A percentile compares a stretch with the other conserved stretches of the same genome.
Conservation (phyloP, 2,329 filamentous ascomycete species). For the Fusarium setosum region DNA sequence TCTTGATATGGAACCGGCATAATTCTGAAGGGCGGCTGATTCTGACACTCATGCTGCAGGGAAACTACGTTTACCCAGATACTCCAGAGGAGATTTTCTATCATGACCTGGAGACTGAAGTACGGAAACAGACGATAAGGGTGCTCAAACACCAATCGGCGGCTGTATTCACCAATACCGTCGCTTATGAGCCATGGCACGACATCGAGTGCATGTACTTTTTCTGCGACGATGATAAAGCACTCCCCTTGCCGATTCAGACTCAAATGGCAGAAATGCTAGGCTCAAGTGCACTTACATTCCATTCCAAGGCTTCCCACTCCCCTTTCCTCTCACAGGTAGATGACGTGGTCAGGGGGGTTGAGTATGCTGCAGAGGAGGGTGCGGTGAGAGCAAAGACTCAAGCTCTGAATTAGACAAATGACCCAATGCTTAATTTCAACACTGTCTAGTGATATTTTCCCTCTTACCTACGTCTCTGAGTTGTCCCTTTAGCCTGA, state of each 20-base stretch:
- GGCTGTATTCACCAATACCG: conserved; percentile 32
- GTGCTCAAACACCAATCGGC: conserved; percentile 28
- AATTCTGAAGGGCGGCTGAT: not conserved
- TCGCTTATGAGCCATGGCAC: conserved; percentile 43
- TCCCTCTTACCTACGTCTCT: no score
- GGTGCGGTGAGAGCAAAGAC: conserved; percentile 3
- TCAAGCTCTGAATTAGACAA: not conserved
- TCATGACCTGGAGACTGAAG: conserved; percentile 34
- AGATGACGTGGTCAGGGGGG: conserved; percentile 22
- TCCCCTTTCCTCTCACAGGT: conserved; percentile 28
- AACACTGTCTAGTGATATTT: no score
- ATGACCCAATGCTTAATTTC: no score
- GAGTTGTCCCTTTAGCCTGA: no score
- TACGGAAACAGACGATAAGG: conserved; percentile 12
- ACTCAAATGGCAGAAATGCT: conserved; percentile 31
- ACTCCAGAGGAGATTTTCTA: conserved; percentile 38
- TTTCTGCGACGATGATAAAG: conserved; percentile 38
- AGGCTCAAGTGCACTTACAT: conserved; percentile 6
- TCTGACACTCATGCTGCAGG: conserved; percentile 7
- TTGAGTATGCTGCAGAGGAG: conserved; percentile 25
- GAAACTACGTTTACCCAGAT: conserved; percentile 21
- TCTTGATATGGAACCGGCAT: no score
- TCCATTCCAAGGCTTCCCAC: conserved; percentile 21
- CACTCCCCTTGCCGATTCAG: conserved; percentile 33
- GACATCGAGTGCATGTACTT: conserved; percentile 43